Evolutionary conservation across 2,329 filamentous ascomycete species (phyloP), one percentile per base, ranked within the genome.

Genomic region (Fusarium dlaminii): DNA sequence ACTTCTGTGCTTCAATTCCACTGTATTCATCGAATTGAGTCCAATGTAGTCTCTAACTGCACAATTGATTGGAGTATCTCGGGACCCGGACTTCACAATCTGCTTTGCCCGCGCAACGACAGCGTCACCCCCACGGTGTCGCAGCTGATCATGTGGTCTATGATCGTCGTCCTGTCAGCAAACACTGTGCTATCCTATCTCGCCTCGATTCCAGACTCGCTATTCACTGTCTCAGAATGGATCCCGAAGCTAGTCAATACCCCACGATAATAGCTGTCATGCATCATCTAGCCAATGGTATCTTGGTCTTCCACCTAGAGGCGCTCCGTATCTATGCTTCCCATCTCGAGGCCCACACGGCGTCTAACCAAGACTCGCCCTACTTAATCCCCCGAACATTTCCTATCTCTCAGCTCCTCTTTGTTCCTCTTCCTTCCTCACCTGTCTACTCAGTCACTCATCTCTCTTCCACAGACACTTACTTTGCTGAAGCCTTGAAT

Each of bases 301-400:
- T 56, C 36, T 24, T 51, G 24, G 22, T 39, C 39, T 52, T 34
- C 37, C 42, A 40, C 36, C 51, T 43, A 13, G 39, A 60, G 59
- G 59, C 67, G 61, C 48, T 66, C 65, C 69, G 64, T 78, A 75
- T 76, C 68, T 75, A 76, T 68, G 68, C 64, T 67, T 42, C 42
- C 46, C 43, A 27, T 56, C 51, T 66, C 27, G 70, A 52, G 65
- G 57, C 54, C 67, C 68, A 56, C 72, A 70, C 70, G 60, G 59
- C 68, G 15, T 67, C 59, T 64, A 66, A 65, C 58, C 42, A 58
- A 49, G 57, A 60, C n/a, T 63, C 59, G 20, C 55, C 71, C 70
- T 70, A 71, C 48, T 70, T 70, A 78, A 68, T 62, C 73, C 74
- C 61, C 51, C 43, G 62, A 45, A 60, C 34, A 40, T 58, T 70